Conservation (phyloP, 352 stramenopile genomes). For the Plasmopara viticola region DNA sequence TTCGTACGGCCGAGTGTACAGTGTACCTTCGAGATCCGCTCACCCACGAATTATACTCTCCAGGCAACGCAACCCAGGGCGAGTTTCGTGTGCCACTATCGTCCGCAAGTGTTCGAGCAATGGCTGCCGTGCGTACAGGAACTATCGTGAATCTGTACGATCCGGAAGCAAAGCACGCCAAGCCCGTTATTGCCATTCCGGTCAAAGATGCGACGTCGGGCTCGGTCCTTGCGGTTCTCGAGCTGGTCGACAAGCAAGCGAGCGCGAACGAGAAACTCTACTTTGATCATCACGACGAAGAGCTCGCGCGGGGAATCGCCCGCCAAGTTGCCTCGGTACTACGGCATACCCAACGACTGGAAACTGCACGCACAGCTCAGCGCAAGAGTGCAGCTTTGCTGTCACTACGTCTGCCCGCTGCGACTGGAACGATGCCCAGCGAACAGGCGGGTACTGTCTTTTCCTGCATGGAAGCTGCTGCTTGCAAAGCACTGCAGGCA, state of each 20-base stretch:
- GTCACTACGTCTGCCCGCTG: slow-evolving; percentile 25
- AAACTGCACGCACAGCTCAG: slow-evolving; percentile 45
- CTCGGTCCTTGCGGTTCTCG: slow-evolving; percentile 57
- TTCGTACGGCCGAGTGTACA: slow-evolving; percentile 36
- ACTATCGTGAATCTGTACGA: slow-evolving; percentile 76
- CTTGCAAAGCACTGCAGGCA: slow-evolving; percentile 21
- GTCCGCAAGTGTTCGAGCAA: slow-evolving; percentile 38
- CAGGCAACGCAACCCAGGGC: slow-evolving; percentile 32
- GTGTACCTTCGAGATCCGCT: slow-evolving; percentile 63
- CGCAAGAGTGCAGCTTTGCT: slow-evolving; percentile 62
- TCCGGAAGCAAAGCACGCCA: slow-evolving; percentile 33
- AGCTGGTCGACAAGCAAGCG: slow-evolving; percentile 50
- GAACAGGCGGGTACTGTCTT: slow-evolving; percentile 30
- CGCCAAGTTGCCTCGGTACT: slow-evolving; percentile 63
- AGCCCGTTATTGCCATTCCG: slow-evolving; percentile 68
- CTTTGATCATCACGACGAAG: slow-evolving; percentile 68
- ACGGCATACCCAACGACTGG: slow-evolving; percentile 60
- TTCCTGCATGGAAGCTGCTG: slow-evolving; percentile 24
- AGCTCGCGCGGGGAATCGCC: slow-evolving; percentile 52
- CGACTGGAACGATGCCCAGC: slow-evolving; percentile 23
- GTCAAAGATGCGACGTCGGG: slow-evolving; percentile 64
- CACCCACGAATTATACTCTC: slow-evolving; percentile 48
- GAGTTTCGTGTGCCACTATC: slow-evolving; percentile 49
- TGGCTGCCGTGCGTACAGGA: slow-evolving; percentile 52
- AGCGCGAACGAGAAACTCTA: slow-evolving; percentile 36